Conservation (phyloP, 257 asterid species). For the Capsicum baccatum region DNA sequence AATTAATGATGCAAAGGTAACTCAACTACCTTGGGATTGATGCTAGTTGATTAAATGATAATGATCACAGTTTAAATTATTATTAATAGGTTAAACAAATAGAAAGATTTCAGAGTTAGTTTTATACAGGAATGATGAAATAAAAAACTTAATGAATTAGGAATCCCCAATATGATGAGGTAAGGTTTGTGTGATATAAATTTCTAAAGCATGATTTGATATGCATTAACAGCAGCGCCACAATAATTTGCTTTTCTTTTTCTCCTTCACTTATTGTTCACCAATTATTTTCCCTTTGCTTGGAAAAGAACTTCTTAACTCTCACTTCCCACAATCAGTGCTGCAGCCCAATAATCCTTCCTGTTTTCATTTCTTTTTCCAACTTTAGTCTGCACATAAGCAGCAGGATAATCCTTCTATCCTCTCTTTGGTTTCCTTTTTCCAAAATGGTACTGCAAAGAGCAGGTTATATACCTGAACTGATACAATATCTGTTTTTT, state of each 20-base stretch:
- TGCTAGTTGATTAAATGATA: background rate
- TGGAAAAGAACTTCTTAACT: background rate
- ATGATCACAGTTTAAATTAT: background rate
- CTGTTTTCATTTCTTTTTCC: background rate
- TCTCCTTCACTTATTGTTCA: background rate
- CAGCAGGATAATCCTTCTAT: constrained; percentile 14
- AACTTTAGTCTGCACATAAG: background rate
- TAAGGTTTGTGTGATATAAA: background rate
- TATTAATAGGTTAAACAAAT: background rate
- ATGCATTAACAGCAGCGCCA: background rate
- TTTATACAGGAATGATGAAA: background rate
- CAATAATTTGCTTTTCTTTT: constrained; percentile 6
- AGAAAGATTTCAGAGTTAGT: background rate
- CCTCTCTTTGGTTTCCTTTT: background rate
- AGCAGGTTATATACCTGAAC: constrained; percentile 17
- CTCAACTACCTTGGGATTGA: background rate
- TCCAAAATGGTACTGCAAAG: background rate
- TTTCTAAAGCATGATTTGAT: constrained; percentile 1
- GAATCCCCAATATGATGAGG: background rate
- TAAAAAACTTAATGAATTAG: background rate
- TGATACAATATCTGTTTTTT: background rate
- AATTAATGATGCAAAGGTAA: background rate
- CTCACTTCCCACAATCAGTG: constrained; percentile 8
- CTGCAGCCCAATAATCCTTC: background rate
- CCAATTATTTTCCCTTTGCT: background rate